Percentiles rank a stretch among this genome's conserved stretches.
phyloP scores from a whole-genome alignment of 768 basidiomycete species.

The Xanthoconium purpureum region DNA sequence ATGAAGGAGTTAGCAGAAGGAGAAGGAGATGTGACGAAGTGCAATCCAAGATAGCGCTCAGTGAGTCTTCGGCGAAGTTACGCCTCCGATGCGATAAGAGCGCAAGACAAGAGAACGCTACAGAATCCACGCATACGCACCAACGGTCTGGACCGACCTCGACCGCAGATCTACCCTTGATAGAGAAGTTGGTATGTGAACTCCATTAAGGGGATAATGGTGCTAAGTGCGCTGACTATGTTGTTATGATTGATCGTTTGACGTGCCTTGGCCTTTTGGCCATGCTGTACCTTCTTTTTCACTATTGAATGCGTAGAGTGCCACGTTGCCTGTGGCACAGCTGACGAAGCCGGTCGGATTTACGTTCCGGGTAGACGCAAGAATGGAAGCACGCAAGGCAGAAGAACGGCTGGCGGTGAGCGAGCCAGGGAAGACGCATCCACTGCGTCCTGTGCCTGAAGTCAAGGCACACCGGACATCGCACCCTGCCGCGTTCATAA shows the following conservation, averaged over 20 bases:
- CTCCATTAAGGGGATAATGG: constrained; percentile 21
- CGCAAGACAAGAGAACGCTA: neutral
- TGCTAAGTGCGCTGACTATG: constrained; percentile 23
- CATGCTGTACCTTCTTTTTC: constrained; percentile 20
- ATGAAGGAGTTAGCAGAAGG: constrained; percentile 2
- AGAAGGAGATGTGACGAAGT: constrained; percentile 11
- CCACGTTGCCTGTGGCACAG: constrained; percentile 28
- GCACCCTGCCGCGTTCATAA: constrained; percentile 34
- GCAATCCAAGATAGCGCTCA: constrained; percentile 1
- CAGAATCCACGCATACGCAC: neutral
- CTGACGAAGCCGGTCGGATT: constrained; percentile 50
- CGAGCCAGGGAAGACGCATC: constrained; percentile 20
- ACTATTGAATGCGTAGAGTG: constrained; percentile 15
- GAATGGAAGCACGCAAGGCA: constrained; percentile 45
- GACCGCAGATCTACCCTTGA: constrained; percentile 24
- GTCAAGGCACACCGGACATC: constrained; percentile 54
- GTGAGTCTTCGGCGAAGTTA: constrained; percentile 4
- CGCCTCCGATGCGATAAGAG: neutral
- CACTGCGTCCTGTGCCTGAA: constrained; percentile 44
- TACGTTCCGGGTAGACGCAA: constrained; percentile 50
- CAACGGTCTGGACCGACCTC: constrained; percentile 17
- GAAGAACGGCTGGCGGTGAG: constrained; percentile 31
- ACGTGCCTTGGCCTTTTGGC: neutral
- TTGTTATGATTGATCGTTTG: constrained; percentile 8
- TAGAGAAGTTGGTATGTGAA: constrained; percentile 32